These are phyloP conservation scores for Boletus vinaceobasis DNA, from an alignment of 768 basidiomycete species.

Conservation along the genomic window DNA sequence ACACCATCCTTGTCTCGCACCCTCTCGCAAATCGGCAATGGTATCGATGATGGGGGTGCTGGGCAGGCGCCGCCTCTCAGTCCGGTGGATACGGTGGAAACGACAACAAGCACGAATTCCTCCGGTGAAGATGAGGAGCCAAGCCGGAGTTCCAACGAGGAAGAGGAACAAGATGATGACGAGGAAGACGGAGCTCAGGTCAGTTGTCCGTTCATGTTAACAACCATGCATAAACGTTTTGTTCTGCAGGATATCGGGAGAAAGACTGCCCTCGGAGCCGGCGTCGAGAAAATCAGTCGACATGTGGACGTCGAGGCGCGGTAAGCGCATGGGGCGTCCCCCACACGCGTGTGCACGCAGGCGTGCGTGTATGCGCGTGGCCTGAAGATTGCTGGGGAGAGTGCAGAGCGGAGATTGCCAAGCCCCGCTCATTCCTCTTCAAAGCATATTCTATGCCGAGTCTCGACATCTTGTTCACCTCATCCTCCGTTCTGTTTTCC, in stretches of 20 bases:
- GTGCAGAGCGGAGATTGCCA: constrained; percentile 5
- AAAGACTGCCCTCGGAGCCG: constrained; percentile 34
- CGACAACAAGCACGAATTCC: constrained; percentile 5
- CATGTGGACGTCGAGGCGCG: constrained; percentile 26
- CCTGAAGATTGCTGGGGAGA: constrained; percentile 1
- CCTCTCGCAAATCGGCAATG: constrained; percentile 9
- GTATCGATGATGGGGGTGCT: background rate
- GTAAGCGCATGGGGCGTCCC: constrained; percentile 2
- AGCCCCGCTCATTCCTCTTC: constrained; percentile 9
- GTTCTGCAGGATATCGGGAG: constrained; percentile 22
- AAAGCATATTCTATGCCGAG: background rate
- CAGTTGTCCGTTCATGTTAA: background rate
- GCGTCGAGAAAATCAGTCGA: constrained; percentile 36
- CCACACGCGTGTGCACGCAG: background rate
- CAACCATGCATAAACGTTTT: constrained; percentile 2
- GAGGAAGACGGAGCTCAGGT: constrained; percentile 22
- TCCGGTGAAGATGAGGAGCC: constrained; percentile 12
- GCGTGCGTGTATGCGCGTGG: background rate
- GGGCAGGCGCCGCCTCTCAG: constrained; percentile 3
- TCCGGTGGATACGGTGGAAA: constrained; percentile 11
- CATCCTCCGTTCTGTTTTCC: background rate
- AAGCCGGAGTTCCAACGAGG: constrained; percentile 8
- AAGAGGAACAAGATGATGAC: constrained; percentile 17
- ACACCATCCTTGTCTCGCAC: background rate
- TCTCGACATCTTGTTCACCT: background rate